Percentiles rank a stretch among this genome's conserved stretches.
Evolutionary conservation across 2,329 filamentous ascomycete genomes (phyloP).

Genomic region (Colletotrichum tamarilloi): DNA sequence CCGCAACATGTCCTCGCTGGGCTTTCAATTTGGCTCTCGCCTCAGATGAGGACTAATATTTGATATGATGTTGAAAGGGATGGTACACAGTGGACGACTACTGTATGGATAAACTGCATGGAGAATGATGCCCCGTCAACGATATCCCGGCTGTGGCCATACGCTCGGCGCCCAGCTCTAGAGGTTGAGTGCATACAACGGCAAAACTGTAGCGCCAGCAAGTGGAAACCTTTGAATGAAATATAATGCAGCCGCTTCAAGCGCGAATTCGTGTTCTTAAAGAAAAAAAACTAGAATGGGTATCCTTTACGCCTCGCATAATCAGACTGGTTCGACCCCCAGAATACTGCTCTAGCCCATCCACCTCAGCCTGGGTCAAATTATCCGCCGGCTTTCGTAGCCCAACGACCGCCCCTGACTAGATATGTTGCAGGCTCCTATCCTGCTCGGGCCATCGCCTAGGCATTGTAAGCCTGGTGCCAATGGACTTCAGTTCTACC

Average conservation of each 20-base stretch:
- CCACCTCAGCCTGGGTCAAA: background rate
- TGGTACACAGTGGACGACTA: background rate
- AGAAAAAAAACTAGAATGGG: slow-evolving; percentile 1
- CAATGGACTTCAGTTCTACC: slow-evolving; percentile 40
- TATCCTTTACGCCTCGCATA: slow-evolving; percentile 17
- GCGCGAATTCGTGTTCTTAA: too few species aligned
- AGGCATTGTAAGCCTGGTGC: slow-evolving; percentile 20
- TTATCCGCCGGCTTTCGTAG: too few species aligned
- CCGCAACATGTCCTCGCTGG: slow-evolving; percentile 30
- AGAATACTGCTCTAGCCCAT: background rate
- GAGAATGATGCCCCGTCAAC: too few species aligned
- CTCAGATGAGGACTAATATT: background rate
- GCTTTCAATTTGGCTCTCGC: slow-evolving; percentile 6
- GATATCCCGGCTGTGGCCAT: too few species aligned
- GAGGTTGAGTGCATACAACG: too few species aligned
- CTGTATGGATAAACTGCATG: background rate
- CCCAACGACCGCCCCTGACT: too few species aligned
- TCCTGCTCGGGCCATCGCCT: background rate
- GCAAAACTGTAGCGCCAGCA: background rate
- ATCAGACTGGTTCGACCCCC: background rate
- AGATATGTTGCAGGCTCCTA: too few species aligned
- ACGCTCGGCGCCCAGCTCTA: too few species aligned
- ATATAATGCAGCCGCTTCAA: background rate
- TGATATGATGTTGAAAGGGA: background rate
- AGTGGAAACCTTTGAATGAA: background rate